Percentiles rank a stretch among this genome's conserved stretches.
Conservation (phyloP, 352 stramenopile species). For the Blastocystis sp. region DNA sequence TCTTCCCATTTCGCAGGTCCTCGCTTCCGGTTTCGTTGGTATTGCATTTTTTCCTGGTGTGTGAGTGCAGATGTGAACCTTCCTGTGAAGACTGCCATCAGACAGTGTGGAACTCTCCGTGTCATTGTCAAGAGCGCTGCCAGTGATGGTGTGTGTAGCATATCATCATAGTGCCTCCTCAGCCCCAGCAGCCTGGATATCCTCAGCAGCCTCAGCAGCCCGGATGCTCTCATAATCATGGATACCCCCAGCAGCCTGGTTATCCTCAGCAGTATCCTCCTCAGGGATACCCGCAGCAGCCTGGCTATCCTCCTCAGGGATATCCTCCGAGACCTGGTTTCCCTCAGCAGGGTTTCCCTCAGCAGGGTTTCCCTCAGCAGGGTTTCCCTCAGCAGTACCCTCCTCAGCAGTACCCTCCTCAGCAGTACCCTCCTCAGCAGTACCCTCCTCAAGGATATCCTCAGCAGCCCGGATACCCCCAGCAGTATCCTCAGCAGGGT, state of each 20-base stretch:
- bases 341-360: neutral
- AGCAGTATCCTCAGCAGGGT: neutral
- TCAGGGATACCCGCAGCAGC: conserved; percentile 3
- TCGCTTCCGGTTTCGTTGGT: neutral
- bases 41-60: too few relatives aligned
- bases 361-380: neutral
- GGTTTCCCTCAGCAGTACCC: neutral
- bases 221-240: too few relatives aligned
- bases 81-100: too few relatives aligned
- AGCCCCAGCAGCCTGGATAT: conserved; percentile 4
- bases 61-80: too few relatives aligned
- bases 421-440: neutral
- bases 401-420: neutral
- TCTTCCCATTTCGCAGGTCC: neutral
- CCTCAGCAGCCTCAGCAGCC: neutral
- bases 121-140: neutral
- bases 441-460: neutral
- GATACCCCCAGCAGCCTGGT: neutral
- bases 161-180: neutral
- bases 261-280: neutral
- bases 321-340: conserved; percentile 7
- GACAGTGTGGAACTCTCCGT: neutral
- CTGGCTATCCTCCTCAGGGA: conserved; percentile 36
- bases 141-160: neutral
- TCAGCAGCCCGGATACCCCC: conserved; percentile 25